phyloP scores from a whole-genome alignment of 768 basidiomycete species.

The Rhodotorula graminis region DNA sequence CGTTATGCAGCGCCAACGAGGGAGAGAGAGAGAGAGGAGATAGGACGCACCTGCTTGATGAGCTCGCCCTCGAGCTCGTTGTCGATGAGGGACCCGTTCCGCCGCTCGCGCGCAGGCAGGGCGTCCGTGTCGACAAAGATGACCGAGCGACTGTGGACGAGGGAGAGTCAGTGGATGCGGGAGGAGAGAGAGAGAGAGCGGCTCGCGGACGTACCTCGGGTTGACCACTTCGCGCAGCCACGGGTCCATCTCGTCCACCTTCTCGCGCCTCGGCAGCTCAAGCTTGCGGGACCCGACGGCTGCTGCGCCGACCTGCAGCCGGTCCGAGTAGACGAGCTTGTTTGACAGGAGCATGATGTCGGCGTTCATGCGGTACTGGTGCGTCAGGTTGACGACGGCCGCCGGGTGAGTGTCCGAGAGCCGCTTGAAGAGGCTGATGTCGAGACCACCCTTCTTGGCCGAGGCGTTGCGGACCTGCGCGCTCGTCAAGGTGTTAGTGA shows the following conservation, averaged over 20 bases:
- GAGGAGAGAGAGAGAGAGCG: neutral
- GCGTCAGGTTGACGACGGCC: slow-evolving; percentile 74
- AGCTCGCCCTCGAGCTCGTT: slow-evolving; percentile 70
- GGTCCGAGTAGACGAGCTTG: slow-evolving; percentile 71
- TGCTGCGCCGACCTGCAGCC: slow-evolving; percentile 72
- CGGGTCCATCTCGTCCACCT: slow-evolving; percentile 43
- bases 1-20: too few relatives aligned
- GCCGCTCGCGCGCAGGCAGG: slow-evolving; percentile 71
- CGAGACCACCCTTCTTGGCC: slow-evolving; percentile 79
- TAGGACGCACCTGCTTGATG: slow-evolving; percentile 46
- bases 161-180: neutral
- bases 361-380: slow-evolving; percentile 94
- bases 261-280: slow-evolving; percentile 52
- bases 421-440: slow-evolving; percentile 79
- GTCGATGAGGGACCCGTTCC: slow-evolving; percentile 81
- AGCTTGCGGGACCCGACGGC: slow-evolving; percentile 62
- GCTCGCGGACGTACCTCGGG: slow-evolving; percentile 1
- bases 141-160: slow-evolving; percentile 63
- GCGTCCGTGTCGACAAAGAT: slow-evolving; percentile 91
- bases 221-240: slow-evolving; percentile 32
- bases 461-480: slow-evolving; percentile 69
- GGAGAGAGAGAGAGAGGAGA: neutral
- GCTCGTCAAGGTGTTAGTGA: too few relatives aligned
- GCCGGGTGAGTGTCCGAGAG: slow-evolving; percentile 71
- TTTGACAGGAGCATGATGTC: slow-evolving; percentile 93